Evolutionary conservation across 208 protist species (phyloP).

Genomic region (Trypanosoma vivax): DNA sequence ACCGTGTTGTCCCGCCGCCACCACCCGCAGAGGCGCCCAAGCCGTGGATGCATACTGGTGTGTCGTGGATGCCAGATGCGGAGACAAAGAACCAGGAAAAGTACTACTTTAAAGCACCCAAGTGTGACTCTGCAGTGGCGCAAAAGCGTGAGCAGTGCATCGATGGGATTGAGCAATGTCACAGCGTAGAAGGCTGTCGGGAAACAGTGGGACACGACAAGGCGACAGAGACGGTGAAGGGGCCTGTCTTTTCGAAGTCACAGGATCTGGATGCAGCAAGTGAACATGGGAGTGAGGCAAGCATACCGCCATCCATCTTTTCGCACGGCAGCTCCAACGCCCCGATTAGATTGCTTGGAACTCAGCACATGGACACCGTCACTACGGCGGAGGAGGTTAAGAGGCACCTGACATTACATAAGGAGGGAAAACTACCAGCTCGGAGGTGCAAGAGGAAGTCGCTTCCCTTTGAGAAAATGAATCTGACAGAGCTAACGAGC

Average conservation of each 20-base stretch:
- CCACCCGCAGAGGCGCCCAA: slow-evolving; percentile 22
- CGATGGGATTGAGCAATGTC: slow-evolving; percentile 6
- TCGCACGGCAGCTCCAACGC: slow-evolving; percentile 69
- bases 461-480: slow-evolving; percentile 22
- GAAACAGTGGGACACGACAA: not conserved
- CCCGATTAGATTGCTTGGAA: slow-evolving; percentile 58
- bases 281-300: slow-evolving; percentile 3
- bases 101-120: slow-evolving; percentile 21
- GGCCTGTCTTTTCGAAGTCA: not conserved
- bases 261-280: slow-evolving; percentile 1
- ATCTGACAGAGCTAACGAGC: slow-evolving; percentile 42
- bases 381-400: slow-evolving; percentile 50
- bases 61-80: slow-evolving; percentile 7
- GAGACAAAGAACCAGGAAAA: slow-evolving; percentile 15
- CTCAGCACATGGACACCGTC: slow-evolving; percentile 39
- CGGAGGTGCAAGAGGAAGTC: not conserved
- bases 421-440: slow-evolving; percentile 33
- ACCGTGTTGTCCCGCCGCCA: slow-evolving; percentile 62
- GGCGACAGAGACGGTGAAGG: not conserved
- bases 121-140: not conserved
- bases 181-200: not conserved
- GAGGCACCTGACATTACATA: slow-evolving; percentile 36
- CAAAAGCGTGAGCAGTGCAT: not conserved
- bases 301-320: slow-evolving; percentile 53
- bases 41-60: slow-evolving; percentile 60